These are phyloP conservation scores for Alternaria rosae DNA, from an alignment of 2,329 filamentous ascomycete species.

Conservation along the genomic window DNA sequence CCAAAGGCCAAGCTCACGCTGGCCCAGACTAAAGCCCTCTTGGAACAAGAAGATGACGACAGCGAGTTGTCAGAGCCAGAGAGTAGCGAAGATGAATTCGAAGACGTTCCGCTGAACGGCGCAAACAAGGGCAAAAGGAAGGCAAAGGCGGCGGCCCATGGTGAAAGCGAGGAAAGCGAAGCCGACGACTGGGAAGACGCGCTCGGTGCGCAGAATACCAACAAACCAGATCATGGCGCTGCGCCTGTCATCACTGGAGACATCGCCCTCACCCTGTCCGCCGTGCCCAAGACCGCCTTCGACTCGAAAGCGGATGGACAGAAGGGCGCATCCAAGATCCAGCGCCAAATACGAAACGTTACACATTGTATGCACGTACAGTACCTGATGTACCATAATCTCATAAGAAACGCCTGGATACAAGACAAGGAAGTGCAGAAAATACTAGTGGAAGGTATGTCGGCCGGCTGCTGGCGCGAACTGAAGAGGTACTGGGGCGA, in stretches of 20 bases:
- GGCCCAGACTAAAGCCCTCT: slow-evolving; percentile 46
- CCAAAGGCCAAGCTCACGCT: slow-evolving; percentile 42
- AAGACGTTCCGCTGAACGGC: slow-evolving; percentile 52
- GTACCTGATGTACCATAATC: slow-evolving; percentile 87
- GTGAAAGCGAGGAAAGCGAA: slow-evolving; percentile 48
- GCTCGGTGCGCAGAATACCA: slow-evolving; percentile 47
- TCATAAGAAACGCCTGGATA: slow-evolving; percentile 61
- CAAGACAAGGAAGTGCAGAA: slow-evolving; percentile 46
- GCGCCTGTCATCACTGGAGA: slow-evolving; percentile 66
- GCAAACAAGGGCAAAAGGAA: slow-evolving; percentile 53
- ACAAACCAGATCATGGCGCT: slow-evolving; percentile 43
- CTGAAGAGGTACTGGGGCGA: slow-evolving; percentile 64
- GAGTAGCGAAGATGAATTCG: slow-evolving; percentile 58
- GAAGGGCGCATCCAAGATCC: slow-evolving; percentile 85
- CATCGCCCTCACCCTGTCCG: slow-evolving; percentile 72
- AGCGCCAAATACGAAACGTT: slow-evolving; percentile 76
- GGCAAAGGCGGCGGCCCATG: slow-evolving; percentile 43
- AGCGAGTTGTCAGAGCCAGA: slow-evolving; percentile 51
- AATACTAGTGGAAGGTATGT: slow-evolving; percentile 39
- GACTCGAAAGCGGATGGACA: slow-evolving; percentile 64
- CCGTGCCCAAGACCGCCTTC: slow-evolving; percentile 32
- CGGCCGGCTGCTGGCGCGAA: slow-evolving; percentile 45
- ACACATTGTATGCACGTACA: slow-evolving; percentile 92
- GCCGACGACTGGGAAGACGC: slow-evolving; percentile 52
- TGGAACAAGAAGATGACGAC: slow-evolving; percentile 52